Evolutionary conservation across 2,329 filamentous ascomycete species (phyloP).

Genomic region (Periconia sp.): DNA sequence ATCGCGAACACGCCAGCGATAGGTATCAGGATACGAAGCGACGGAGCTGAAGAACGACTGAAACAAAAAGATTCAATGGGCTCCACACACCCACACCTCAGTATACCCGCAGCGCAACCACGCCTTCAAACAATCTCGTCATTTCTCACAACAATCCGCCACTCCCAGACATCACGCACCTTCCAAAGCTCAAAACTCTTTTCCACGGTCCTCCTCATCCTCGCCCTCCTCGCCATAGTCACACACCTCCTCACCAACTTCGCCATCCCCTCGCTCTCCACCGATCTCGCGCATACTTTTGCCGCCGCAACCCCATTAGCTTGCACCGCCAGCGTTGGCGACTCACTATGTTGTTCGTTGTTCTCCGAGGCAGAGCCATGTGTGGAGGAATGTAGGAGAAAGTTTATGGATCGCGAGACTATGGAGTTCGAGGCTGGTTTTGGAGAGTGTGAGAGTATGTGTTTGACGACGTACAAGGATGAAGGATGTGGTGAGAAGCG

Average conservation of each 20-base stretch:
- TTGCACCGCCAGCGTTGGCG: slow-evolving; percentile 28
- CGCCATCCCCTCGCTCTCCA: slow-evolving; percentile 5
- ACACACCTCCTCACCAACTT: slow-evolving; percentile 18
- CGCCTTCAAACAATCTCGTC: background rate
- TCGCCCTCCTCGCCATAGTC: slow-evolving; percentile 21
- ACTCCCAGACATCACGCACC: background rate
- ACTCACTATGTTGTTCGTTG: slow-evolving; percentile 24
- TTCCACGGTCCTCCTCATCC: slow-evolving; percentile 12
- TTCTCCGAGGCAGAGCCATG: slow-evolving; percentile 29
- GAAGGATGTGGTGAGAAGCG: background rate
- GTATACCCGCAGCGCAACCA: background rate
- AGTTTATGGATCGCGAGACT: slow-evolving; percentile 27
- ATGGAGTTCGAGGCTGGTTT: slow-evolving; percentile 26
- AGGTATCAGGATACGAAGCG: too few relatives aligned
- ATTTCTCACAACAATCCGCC: background rate
- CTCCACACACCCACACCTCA: background rate
- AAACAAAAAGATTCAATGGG: background rate
- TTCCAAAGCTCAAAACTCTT: background rate
- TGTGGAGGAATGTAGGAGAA: slow-evolving; percentile 27
- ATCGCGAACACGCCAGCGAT: too few relatives aligned
- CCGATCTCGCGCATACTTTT: slow-evolving; percentile 1
- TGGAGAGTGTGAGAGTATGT: slow-evolving; percentile 24
- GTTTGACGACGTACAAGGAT: slow-evolving; percentile 9
- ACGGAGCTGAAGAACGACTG: background rate
- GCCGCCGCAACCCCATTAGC: slow-evolving; percentile 3